Percentiles rank a stretch among this genome's conserved stretches.
phyloP scores from a whole-genome alignment of 2,329 filamentous ascomycete genomes.

The Venturia asperata region DNA sequence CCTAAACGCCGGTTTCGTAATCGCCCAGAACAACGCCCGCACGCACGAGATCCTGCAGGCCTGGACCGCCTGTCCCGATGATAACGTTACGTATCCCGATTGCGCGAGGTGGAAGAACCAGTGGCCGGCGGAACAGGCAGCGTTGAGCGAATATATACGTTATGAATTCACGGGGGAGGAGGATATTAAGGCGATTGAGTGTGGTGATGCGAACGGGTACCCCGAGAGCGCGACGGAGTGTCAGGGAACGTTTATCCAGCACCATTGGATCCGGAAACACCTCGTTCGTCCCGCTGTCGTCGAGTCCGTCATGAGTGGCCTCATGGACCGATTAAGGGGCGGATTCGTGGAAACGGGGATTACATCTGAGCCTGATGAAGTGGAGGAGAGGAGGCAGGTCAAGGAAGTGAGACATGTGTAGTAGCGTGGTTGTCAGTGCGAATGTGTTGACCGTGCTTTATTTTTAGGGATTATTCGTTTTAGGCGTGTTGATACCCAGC shows the following conservation, averaged over 20 bases:
- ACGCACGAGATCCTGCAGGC: conserved; percentile 28
- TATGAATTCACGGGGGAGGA: conserved; percentile 25
- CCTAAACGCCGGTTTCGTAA: conserved; percentile 37
- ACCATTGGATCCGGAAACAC: conserved; percentile 20
- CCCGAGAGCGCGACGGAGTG: conserved; percentile 25
- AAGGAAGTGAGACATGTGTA: neutral
- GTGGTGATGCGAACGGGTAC: conserved; percentile 32
- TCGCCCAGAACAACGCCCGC: conserved; percentile 29
- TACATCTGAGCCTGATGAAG: neutral
- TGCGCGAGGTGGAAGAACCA: conserved; percentile 27
- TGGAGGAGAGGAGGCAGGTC: neutral
- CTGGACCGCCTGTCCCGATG: conserved; percentile 29
- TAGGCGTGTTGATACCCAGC: neutral
- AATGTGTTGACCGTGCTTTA: neutral
- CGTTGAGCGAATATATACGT: conserved; percentile 30
- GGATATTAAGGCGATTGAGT: conserved; percentile 25
- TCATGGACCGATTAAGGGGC: conserved; percentile 18
- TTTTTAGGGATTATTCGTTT: neutral
- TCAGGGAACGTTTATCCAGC: conserved; percentile 22
- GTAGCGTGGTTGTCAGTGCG: no score
- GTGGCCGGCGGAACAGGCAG: conserved; percentile 31
- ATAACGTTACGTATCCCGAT: conserved; percentile 20
- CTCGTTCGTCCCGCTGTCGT: conserved; percentile 18
- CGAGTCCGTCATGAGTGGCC: conserved; percentile 18
- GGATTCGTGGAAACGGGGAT: neutral